A percentile compares a stretch with the other conserved stretches of the same genome.
These are phyloP conservation scores for Stipa capillata DNA, from an alignment of 176 grass and related monocot species.

Conservation along the genomic window DNA sequence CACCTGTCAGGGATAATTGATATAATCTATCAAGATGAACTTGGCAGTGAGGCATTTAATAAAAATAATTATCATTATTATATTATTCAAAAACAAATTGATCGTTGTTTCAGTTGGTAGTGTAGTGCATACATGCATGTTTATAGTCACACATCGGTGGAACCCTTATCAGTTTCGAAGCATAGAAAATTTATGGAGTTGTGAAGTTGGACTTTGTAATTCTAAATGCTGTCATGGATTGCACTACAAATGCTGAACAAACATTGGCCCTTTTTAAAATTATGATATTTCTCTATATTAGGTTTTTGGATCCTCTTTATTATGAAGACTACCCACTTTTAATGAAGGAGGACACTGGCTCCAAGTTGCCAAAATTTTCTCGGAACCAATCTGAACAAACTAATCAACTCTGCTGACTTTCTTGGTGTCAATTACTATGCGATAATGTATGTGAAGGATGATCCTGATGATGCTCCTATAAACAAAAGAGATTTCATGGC, in stretches of 20 bases:
- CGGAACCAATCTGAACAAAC: slow-evolving; percentile 7
- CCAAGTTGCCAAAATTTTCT: slow-evolving; percentile 27
- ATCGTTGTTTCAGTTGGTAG: background rate
- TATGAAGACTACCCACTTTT: slow-evolving; percentile 26
- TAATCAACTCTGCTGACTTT: slow-evolving; percentile 29
- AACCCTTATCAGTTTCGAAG: background rate
- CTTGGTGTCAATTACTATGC: slow-evolving; percentile 33
- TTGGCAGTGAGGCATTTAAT: background rate
- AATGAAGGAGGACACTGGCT: slow-evolving; percentile 32
- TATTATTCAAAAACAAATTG: background rate
- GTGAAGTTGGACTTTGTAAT: background rate
- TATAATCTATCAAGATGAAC: background rate
- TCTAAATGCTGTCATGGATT: background rate
- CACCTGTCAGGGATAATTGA: background rate
- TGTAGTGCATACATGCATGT: background rate
- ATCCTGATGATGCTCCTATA: slow-evolving; percentile 1
- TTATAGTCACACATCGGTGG: background rate
- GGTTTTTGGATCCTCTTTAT: slow-evolving; percentile 32
- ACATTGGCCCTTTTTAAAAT: background rate
- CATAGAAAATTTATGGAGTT: background rate
- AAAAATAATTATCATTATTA: background rate
- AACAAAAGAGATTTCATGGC: slow-evolving; percentile 12
- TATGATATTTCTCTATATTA: background rate
- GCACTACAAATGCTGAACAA: background rate
- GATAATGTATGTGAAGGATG: background rate